Conservation (phyloP, 1,284 basidiomycete genomes). For the Marasmius tenuissimus region DNA sequence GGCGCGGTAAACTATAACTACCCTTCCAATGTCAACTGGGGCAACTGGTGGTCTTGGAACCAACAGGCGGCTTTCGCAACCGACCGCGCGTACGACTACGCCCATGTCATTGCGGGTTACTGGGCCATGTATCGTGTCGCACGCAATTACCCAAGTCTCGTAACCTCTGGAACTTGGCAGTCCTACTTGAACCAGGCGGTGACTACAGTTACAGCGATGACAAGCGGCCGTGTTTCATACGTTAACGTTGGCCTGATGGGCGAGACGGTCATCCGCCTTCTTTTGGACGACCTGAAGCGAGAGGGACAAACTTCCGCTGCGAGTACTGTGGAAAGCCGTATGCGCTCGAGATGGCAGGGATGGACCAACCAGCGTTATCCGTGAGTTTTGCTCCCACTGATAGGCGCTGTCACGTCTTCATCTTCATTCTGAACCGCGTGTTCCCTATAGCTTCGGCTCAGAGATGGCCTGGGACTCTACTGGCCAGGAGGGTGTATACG, state of each 20-base stretch:
- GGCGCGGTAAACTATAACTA: conserved; percentile 48
- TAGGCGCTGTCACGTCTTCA: neutral
- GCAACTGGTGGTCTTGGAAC: conserved; percentile 62
- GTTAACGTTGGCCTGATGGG: conserved; percentile 55
- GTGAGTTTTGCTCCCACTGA: conserved; percentile 29
- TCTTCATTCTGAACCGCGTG: neutral
- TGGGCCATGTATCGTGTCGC: conserved; percentile 61
- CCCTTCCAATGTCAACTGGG: conserved; percentile 49
- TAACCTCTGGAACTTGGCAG: conserved; percentile 47
- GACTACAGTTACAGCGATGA: conserved; percentile 49
- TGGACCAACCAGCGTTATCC: conserved; percentile 55
- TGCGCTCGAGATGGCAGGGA: conserved; percentile 41
- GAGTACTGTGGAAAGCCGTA: conserved; percentile 45
- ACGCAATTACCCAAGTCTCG: conserved; percentile 53
- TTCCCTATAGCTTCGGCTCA: conserved; percentile 45
- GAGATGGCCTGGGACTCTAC: conserved; percentile 68
- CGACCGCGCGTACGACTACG: conserved; percentile 60
- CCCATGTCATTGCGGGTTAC: conserved; percentile 57
- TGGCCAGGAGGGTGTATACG: conserved; percentile 58
- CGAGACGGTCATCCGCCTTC: conserved; percentile 50
- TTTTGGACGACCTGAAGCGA: conserved; percentile 52
- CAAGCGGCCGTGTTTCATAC: conserved; percentile 45
- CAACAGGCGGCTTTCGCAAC: conserved; percentile 46
- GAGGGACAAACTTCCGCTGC: conserved; percentile 53
- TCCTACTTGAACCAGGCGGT: conserved; percentile 61